Evolutionary conservation across 164 flowering plant genomes (phyloP).

Genomic region (Cinnamomum micranthum): DNA sequence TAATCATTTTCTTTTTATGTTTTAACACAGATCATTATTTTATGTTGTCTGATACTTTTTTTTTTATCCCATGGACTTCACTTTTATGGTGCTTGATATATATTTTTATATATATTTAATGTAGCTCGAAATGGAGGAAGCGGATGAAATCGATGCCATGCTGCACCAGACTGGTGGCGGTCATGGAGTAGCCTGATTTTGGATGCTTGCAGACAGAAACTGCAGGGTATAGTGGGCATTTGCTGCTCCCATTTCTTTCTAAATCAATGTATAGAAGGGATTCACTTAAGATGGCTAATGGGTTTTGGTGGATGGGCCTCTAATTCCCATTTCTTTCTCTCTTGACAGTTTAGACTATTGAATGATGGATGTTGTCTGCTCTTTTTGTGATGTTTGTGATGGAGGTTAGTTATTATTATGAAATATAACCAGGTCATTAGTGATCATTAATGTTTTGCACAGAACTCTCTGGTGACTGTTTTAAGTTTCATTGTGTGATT

Average conservation of each 20-base stretch:
- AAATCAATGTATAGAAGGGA: neutral
- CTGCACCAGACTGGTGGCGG: slow-evolving; percentile 27
- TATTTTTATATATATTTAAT: neutral
- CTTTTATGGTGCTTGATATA: neutral
- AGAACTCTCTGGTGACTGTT: too few relatives aligned
- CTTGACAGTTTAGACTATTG: neutral
- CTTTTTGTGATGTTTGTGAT: neutral
- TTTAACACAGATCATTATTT: neutral
- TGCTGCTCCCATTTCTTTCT: neutral
- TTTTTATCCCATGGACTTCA: neutral
- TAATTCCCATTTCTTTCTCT: neutral
- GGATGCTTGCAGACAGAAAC: neutral
- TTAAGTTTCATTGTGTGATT: too few relatives aligned
- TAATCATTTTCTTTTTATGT: neutral
- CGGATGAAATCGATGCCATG: slow-evolving; percentile 33
- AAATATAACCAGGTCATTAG: too few relatives aligned
- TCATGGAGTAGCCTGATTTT: neutral
- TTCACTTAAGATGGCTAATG: neutral
- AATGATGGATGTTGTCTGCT: neutral
- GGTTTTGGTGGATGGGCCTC: neutral
- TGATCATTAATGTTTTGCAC: too few relatives aligned
- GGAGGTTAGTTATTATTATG: too few relatives aligned
- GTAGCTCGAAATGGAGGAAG: slow-evolving; percentile 36
- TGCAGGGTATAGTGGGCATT: neutral
- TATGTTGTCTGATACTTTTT: neutral